Evolutionary conservation across 1,139 yeast genomes (phyloP).

Genomic region (Trichomonascaceae sp.): DNA sequence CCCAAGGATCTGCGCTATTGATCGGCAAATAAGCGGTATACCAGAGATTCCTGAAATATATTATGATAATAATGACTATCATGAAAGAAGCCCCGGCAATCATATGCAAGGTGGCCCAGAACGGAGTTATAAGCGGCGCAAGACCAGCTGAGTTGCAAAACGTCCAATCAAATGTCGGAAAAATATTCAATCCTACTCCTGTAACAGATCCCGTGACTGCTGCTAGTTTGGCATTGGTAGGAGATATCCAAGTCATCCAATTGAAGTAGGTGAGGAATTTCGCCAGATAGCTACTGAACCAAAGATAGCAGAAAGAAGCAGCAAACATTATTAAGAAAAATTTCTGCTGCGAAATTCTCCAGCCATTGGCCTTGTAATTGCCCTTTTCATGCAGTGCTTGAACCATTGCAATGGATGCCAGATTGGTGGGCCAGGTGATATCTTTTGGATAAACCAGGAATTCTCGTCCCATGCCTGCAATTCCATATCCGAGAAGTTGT

Average conservation of each 20-base stretch:
- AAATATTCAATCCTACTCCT: constrained; percentile 49
- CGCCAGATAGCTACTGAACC: constrained; percentile 51
- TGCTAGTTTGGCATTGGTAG: constrained; percentile 39
- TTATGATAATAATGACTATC: constrained; percentile 2
- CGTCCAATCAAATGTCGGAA: constrained; percentile 43
- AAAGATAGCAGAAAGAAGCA: constrained; percentile 44
- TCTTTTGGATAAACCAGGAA: constrained; percentile 55
- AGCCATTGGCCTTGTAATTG: constrained; percentile 40
- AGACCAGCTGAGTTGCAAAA: constrained; percentile 34
- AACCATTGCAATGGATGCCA: constrained; percentile 41
- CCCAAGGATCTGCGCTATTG: constrained; percentile 41
- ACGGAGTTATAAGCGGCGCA: constrained; percentile 41
- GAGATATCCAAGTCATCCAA: constrained; percentile 37
- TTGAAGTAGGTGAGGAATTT: constrained; percentile 45
- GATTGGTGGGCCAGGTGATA: constrained; percentile 57
- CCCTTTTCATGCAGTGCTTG: constrained; percentile 55
- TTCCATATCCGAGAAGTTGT: constrained; percentile 56
- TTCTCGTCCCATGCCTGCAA: constrained; percentile 53
- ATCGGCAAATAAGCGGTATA: constrained; percentile 49
- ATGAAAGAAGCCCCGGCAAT: constrained; percentile 32
- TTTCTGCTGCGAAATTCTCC: constrained; percentile 42
- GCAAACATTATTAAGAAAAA: constrained; percentile 38
- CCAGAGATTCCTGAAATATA: constrained; percentile 11
- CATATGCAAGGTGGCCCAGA: constrained; percentile 31
- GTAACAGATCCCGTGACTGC: constrained; percentile 34